Evolutionary conservation across 73 alveolate genomes (phyloP), one percentile per base, ranked within the genome.

Genomic region (Paramecium tetraurelia): DNA sequence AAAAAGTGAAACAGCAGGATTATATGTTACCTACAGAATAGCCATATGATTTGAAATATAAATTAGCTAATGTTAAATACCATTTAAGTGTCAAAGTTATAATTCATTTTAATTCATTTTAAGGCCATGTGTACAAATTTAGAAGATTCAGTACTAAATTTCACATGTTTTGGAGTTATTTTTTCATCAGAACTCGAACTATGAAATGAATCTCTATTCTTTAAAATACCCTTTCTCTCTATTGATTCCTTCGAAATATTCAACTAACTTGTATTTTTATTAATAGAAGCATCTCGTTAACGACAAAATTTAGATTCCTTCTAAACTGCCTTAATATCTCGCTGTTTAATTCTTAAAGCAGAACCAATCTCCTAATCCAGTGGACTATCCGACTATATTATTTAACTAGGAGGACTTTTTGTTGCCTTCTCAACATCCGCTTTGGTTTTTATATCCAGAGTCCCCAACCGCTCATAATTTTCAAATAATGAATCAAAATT

Each of bases 1-100:
- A 93, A 98, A 96, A 24, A 92, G 98, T 48, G 99, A 98, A 92
- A 98, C 99, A 5, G 99, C 99, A 1, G 99, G 99, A 29, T 96
- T 96, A 58, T 98, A 98, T 96, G 97, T 98, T 76, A 98, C 99
- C 22, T 98, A 98, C 93, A 97, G 99, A 94, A 94, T 97, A 40
- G 98, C 98, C 31, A 83, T 95, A 10, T 93, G 95, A 92, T 41
- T 24, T 48, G 59, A 48, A 12, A 40, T 40, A 40, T 71, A 22
- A 48, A 48, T 48, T 48, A 48, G 24, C 59, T 14, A 48, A 48
- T 48, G 22, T 53, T 9, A 21, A 22, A 21, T 6, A 12, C 14
- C 27, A 22, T 31, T 24, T 31, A 5, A 68, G 69, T 53, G 20
- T 48, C 21, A 48, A 48, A 48, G 24, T 4, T 53, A 5, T 53